phyloP scores from a whole-genome alignment of 2,329 filamentous ascomycete genomes.

The Aureobasidium sp. region DNA sequence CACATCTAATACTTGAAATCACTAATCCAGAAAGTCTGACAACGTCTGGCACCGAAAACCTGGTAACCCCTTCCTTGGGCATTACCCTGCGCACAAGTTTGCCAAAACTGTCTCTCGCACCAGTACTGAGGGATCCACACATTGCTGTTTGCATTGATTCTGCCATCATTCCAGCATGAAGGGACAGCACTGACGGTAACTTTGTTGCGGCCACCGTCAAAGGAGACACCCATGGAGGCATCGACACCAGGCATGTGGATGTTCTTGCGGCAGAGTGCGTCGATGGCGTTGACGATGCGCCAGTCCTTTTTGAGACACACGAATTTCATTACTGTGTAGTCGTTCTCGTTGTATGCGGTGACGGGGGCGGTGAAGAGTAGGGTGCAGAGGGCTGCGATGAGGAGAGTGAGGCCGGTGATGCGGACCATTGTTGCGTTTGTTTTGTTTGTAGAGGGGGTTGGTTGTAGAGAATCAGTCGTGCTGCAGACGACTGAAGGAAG shows the following conservation, averaged over 20 bases:
- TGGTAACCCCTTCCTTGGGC: constrained; percentile 3
- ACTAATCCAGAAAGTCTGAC: constrained; percentile 12
- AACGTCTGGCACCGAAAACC: constrained; percentile 10
- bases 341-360: not conserved
- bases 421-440: not conserved
- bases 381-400: not conserved
- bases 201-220: not conserved
- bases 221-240: not conserved
- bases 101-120: constrained; percentile 16
- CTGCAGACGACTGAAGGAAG: not conserved
- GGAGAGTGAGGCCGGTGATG: not conserved
- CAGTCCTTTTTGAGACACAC: not conserved
- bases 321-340: not conserved
- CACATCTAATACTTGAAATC: not conserved
- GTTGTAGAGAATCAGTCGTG: not conserved
- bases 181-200: not conserved
- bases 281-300: constrained; percentile 11
- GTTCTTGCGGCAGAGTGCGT: constrained; percentile 12
- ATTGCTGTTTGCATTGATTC: constrained; percentile 9
- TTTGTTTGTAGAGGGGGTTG: not conserved
- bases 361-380: not conserved
- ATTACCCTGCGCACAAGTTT: constrained; percentile 14
- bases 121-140: constrained; percentile 17
- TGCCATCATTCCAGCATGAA: not conserved
- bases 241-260: constrained; percentile 10